phyloP scores from a whole-genome alignment of 2,329 filamentous ascomycete species.

The Fusarium concolor region DNA sequence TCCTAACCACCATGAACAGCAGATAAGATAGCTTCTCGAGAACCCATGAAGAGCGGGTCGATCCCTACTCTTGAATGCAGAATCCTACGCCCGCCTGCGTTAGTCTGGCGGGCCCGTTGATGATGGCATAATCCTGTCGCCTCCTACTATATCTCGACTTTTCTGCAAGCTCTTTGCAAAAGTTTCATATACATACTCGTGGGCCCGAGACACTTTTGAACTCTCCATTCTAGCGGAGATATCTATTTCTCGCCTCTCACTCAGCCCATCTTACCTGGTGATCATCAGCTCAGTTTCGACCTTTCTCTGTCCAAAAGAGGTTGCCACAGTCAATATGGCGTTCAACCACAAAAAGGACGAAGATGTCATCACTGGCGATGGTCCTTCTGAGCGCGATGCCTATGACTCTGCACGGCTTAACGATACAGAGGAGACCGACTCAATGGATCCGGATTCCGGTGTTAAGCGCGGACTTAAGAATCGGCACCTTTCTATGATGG shows the following conservation, averaged over 20 bases:
- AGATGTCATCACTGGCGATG: slow-evolving; percentile 34
- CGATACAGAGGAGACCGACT: slow-evolving; percentile 50
- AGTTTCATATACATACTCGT: slow-evolving; percentile 18
- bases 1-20: slow-evolving; percentile 24
- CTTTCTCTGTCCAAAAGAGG: slow-evolving; percentile 8
- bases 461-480: slow-evolving; percentile 78
- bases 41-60: slow-evolving; percentile 34
- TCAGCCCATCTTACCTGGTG: background rate
- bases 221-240: background rate
- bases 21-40: slow-evolving; percentile 19
- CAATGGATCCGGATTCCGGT: slow-evolving; percentile 70
- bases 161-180: slow-evolving; percentile 17
- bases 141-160: slow-evolving; percentile 37
- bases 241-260: background rate
- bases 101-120: slow-evolving; percentile 42
- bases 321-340: slow-evolving; percentile 23
- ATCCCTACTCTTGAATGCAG: slow-evolving; percentile 36
- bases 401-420: slow-evolving; percentile 33
- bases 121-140: slow-evolving; percentile 41
- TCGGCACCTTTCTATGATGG: slow-evolving; percentile 74
- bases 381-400: slow-evolving; percentile 29
- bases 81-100: slow-evolving; percentile 38
- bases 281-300: background rate
- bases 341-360: slow-evolving; percentile 39
- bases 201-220: background rate